Evolutionary conservation across 805 yeast species (phyloP).

Genomic region (Candida chilensis): DNA sequence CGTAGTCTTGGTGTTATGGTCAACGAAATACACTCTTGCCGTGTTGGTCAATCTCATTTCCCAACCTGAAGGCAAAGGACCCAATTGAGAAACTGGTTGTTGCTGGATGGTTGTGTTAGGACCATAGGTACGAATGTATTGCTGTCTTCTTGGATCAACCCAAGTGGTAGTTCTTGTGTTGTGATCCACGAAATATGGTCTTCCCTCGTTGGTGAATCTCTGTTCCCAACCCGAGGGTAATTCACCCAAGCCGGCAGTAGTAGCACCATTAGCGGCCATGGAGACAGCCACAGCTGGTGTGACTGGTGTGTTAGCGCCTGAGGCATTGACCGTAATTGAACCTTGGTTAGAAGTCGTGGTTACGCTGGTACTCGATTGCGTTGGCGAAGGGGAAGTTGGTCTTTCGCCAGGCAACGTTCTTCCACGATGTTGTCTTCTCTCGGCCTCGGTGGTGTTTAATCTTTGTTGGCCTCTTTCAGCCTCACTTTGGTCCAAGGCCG

Average conservation of each 20-base stretch:
- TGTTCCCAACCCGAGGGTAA: slow-evolving; percentile 99
- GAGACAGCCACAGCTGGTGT: slow-evolving; percentile 61
- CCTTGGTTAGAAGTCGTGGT: slow-evolving; percentile 23
- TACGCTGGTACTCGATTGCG: slow-evolving; percentile 12
- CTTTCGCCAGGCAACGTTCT: slow-evolving; percentile 74
- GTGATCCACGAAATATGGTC: slow-evolving; percentile 97
- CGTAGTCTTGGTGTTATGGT: slow-evolving; percentile 97
- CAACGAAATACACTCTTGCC: slow-evolving; percentile 97
- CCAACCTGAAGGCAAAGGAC: slow-evolving; percentile 99
- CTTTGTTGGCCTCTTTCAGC: slow-evolving; percentile 56
- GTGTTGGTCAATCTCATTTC: slow-evolving; percentile 99
- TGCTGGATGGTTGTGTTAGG: slow-evolving; percentile 89
- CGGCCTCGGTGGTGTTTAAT: slow-evolving; percentile 70
- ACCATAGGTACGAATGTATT: slow-evolving; percentile 92
- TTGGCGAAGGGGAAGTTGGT: slow-evolving; percentile 9
- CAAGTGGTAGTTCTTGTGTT: slow-evolving; percentile 99
- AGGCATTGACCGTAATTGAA: slow-evolving; percentile 35
- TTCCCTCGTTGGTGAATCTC: slow-evolving; percentile 94
- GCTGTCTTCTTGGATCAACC: slow-evolving; percentile 99
- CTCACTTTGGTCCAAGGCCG: slow-evolving; percentile 75
- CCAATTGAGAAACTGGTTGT: slow-evolving; percentile 95
- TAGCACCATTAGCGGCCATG: slow-evolving; percentile 73
- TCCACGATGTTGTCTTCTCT: slow-evolving; percentile 83
- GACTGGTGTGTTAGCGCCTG: slow-evolving; percentile 38
- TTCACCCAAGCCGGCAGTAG: slow-evolving; percentile 94